phyloP scores from a whole-genome alignment of 1,139 yeast species.

The Saccharomyces hybrid region DNA sequence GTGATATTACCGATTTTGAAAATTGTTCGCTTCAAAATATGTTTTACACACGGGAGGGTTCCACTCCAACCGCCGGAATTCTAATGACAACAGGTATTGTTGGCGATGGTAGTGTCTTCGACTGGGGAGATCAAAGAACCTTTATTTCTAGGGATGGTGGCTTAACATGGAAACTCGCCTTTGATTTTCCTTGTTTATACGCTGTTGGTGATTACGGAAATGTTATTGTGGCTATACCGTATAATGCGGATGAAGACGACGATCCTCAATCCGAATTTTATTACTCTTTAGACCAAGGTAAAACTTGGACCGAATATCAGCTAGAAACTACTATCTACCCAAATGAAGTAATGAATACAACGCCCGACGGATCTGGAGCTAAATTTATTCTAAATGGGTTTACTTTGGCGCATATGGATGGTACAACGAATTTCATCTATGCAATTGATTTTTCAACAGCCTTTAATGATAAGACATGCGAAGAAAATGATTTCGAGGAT shows the following conservation, averaged over 20 bases:
- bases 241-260: constrained; percentile 25
- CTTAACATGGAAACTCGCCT: constrained; percentile 51
- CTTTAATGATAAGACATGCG: constrained; percentile 47
- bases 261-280: constrained; percentile 33
- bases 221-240: constrained; percentile 50
- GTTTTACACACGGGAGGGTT: constrained; percentile 26
- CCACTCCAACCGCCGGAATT: constrained; percentile 69
- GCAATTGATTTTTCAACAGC: constrained; percentile 58
- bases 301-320: constrained; percentile 47
- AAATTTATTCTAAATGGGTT: constrained; percentile 51
- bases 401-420: neutral
- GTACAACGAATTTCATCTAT: constrained; percentile 22
- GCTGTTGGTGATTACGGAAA: constrained; percentile 80
- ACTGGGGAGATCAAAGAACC: neutral
- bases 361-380: constrained; percentile 63
- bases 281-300: constrained; percentile 72
- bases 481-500: constrained; percentile 55
- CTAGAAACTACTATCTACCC: constrained; percentile 47
- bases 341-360: constrained; percentile 43
- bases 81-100: constrained; percentile 51
- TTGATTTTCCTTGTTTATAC: constrained; percentile 49
- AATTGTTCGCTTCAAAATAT: neutral
- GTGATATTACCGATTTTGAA: constrained; percentile 33
- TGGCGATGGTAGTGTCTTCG: constrained; percentile 31
- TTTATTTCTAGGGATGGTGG: constrained; percentile 6